Base-by-base conservation (phyloP, 768 basidiomycete species). In the Rhodotorula toruloides region DNA sequence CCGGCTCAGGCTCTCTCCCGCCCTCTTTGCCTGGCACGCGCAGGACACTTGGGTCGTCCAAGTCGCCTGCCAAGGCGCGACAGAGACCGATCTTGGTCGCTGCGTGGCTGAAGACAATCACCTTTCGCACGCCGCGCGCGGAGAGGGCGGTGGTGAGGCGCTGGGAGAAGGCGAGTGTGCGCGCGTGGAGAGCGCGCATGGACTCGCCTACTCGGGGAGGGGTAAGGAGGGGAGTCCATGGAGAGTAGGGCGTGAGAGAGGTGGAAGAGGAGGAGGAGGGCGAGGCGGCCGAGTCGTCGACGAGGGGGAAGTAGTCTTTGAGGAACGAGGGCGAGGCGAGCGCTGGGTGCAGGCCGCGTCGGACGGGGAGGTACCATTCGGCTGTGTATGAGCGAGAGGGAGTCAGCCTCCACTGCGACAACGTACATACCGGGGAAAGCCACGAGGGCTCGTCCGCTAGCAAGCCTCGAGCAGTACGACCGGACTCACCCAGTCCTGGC, bases 201-300 rank as follows among this genome's bases (percentile, higher is more conserved):
- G 82, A 81, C 76, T 92, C 90, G 49, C 90, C 90, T 86, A 36
- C 88, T 86, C 4, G 87, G 84, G 37, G 84, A 82, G 0, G 84
- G 83, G 5, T 76, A 40, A 85, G 87, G 36, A 86, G 87, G 6
- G 86, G 87, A 76, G 85, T 89, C 89, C 89, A 91, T 6, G 84
- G n/a, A n/a, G n/a, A 17, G 17, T 32, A 82, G 13, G 89, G 75
- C 16, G 87, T 87, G 88, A 67, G 13, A 29, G 37, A 46, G 25
- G 34, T 17, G 53, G 52, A 52, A 12, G 49, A 48, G 58, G 54
- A 39, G 39, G 17, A 39, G 46, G 37, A 42, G 52, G 27, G 44
- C 25, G 61, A 63, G n/a, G n/a, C n/a, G n/a, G n/a, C n/a, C n/a
- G n/a, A n/a, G n/a, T n/a, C n/a, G n/a, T n/a, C n/a, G 40, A 42